Base-by-base conservation (phyloP, 352 stramenopile genomes). In the Phytophthora brassicae region DNA sequence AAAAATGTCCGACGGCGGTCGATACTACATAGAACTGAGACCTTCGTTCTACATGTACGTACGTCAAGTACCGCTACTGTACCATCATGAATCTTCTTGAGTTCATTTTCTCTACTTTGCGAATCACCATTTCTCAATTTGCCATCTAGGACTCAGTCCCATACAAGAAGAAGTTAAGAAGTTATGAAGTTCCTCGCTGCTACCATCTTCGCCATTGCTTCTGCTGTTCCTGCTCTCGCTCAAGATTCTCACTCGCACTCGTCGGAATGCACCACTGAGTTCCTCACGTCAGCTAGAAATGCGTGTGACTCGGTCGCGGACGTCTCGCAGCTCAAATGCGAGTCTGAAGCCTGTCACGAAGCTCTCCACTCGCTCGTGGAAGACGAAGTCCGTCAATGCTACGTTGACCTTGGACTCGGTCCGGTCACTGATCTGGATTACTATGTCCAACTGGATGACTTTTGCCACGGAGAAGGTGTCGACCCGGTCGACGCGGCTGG, bases 321-420 rank as follows among this genome's bases (percentile, higher is more conserved):
- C 43, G 64, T 71, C 50, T 76, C 72, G 24, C 69, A 79, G 42
- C 53, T 68, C 42, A 79, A 81, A 35, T 81, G 70, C 39, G 68
- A 77, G 38, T 55, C 49, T 46, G 54, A 67, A 29, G 54, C 48
- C 3, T 82, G 73, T 24, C 70, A 82, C 42, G 72, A 52, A 8
- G 67, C 70, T 16, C 67, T 82, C 2, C 73, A 82, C 45, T 62
- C 53, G 17, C 58, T 79, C 13, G 65, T 79, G 29, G 73, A 82
- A 24, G 70, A 79, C 16, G 73, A 82, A 17, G 60, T 60, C 9
- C 50, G 59, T 28, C 44, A 62, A 33, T 82, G 73, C 56, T 82
- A 73, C 44, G 58, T 77, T 4, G 44, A 72, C 14, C 59, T 75
- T 6, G 63, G 64, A 0, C 61, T 82, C 17, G 64, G 67, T 13